Percentiles rank a stretch among this genome's conserved stretches.
Conservation (phyloP, 106 monocot genomes). For the Vanilla planifolia region DNA sequence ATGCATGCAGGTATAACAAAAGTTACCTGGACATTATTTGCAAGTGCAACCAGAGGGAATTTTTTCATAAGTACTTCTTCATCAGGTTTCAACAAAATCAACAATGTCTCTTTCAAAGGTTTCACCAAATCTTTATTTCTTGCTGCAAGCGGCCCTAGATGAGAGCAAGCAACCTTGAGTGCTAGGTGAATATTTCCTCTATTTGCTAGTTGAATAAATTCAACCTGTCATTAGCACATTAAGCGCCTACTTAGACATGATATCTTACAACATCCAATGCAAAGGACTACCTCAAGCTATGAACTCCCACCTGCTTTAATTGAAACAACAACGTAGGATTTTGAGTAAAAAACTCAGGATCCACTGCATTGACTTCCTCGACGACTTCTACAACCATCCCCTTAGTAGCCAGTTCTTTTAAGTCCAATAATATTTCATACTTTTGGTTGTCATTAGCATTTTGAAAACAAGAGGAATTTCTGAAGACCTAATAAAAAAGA, state of each 20-base stretch:
- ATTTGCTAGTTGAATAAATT: conserved; percentile 80
- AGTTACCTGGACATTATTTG: conserved; percentile 75
- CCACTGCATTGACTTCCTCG: conserved; percentile 80
- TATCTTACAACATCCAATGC: background rate
- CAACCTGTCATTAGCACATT: conserved; percentile 47
- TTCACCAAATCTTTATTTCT: conserved; percentile 59
- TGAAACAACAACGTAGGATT: conserved; percentile 84
- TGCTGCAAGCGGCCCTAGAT: conserved; percentile 85
- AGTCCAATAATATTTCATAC: conserved; percentile 72
- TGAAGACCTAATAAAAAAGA: conserved; percentile 30
- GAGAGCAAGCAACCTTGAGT: conserved; percentile 67
- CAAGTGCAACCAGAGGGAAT: conserved; percentile 38
- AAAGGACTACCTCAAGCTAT: background rate
- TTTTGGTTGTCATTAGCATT: conserved; percentile 33
- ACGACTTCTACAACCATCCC: conserved; percentile 88
- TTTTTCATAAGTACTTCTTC: conserved; percentile 43
- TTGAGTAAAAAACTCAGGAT: conserved; percentile 80
- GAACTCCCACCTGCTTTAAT: conserved; percentile 71
- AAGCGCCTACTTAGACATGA: background rate
- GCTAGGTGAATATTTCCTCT: conserved; percentile 54
- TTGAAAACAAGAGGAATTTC: conserved; percentile 27
- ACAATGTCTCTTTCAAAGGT: conserved; percentile 89
- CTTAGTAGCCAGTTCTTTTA: conserved; percentile 70
- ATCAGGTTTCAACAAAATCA: conserved; percentile 48
- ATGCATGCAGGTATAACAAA: no score